These are phyloP conservation scores for Leishmania tarentolae DNA, from an alignment of 208 protist species.

Conservation along the genomic window DNA sequence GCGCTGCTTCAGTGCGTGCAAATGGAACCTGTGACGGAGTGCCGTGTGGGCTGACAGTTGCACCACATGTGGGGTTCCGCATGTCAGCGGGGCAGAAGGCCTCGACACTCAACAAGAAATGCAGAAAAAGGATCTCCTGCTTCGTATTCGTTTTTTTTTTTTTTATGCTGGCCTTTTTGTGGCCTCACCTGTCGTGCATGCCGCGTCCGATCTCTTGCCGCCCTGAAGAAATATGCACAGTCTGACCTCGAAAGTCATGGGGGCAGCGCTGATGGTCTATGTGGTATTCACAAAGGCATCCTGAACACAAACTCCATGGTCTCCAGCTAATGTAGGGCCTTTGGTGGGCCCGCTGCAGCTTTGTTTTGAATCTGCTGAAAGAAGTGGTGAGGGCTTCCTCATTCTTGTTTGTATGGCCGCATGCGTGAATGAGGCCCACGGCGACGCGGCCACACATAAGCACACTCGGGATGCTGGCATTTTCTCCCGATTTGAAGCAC, in stretches of 20 bases:
- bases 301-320: background rate
- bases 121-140: no score
- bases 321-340: background rate
- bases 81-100: no score
- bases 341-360: background rate
- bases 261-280: background rate
- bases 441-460: no score
- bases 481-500: background rate
- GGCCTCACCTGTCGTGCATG: background rate
- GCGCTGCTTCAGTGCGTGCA: no score
- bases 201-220: background rate
- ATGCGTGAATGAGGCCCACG: background rate
- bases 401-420: no score
- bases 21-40: no score
- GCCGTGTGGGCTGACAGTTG: no score
- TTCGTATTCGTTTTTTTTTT: background rate
- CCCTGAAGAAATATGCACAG: background rate
- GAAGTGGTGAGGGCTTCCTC: background rate
- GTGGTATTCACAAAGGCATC: background rate
- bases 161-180: no score
- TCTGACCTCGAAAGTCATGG: background rate
- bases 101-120: no score
- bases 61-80: no score
- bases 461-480: background rate
- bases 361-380: background rate